These are phyloP conservation scores for Glycine latifolia DNA, from an alignment of 306 rosid species.

Conservation along the genomic window DNA sequence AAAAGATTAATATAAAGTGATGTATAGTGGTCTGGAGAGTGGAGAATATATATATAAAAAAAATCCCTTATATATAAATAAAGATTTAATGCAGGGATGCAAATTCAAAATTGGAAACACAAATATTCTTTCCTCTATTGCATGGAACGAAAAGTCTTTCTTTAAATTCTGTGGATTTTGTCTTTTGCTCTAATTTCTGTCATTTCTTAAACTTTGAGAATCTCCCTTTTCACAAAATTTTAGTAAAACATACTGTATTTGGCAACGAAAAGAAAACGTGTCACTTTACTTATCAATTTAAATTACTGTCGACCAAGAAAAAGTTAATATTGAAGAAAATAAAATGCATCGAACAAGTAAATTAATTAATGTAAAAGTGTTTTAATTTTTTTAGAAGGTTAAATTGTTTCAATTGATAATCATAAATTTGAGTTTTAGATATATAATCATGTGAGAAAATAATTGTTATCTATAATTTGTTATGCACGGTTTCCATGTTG, in stretches of 20 bases:
- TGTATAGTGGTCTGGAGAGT: neutral
- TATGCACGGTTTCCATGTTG: too few species aligned
- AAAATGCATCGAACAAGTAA: too few species aligned
- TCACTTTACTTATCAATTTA: neutral
- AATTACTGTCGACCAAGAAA: too few species aligned
- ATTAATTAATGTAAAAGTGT: too few species aligned
- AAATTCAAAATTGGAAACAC: neutral
- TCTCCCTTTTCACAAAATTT: neutral
- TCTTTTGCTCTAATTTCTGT: neutral
- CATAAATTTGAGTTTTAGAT: too few species aligned
- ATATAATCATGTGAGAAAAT: too few species aligned
- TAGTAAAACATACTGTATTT: neutral
- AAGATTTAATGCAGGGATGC: neutral
- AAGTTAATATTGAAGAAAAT: too few species aligned
- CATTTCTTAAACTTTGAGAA: neutral
- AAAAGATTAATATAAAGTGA: neutral
- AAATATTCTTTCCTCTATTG: neutral
- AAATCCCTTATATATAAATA: too few species aligned
- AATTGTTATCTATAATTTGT: too few species aligned
- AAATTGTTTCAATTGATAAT: too few species aligned
- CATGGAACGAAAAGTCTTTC: neutral
- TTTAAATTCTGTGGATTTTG: neutral
- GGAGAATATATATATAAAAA: too few species aligned
- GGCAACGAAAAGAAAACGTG: neutral
- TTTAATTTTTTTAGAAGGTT: too few species aligned